Evolutionary conservation across 2,329 filamentous ascomycete genomes (phyloP).

Genomic region (Fonsecaea pedrosoi): DNA sequence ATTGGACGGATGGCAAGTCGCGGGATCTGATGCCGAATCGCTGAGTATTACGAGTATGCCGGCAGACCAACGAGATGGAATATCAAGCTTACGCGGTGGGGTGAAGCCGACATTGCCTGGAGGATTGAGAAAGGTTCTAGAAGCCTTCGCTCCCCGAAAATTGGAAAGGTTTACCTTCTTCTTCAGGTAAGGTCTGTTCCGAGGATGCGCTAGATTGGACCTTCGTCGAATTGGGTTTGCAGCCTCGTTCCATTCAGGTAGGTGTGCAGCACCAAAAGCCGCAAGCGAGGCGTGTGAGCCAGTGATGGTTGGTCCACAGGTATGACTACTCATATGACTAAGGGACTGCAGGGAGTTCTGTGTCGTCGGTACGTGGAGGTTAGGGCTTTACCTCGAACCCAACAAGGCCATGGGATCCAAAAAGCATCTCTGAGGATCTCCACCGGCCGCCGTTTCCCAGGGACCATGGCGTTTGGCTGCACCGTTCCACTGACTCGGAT

Average conservation of each 20-base stretch:
- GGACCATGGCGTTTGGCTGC: not conserved
- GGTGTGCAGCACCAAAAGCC: not conserved
- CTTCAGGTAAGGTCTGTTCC: slow-evolving; percentile 5
- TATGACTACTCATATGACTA: slow-evolving; percentile 13
- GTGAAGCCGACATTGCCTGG: not conserved
- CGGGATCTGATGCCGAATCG: not conserved
- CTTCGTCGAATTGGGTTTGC: not conserved
- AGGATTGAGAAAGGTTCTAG: not conserved
- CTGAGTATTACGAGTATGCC: not conserved
- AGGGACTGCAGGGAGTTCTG: not conserved
- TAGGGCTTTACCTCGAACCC: not conserved
- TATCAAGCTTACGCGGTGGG: not conserved
- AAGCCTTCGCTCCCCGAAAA: not conserved
- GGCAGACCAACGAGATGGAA: not conserved
- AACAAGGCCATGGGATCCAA: not conserved
- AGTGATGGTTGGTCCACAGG: not conserved
- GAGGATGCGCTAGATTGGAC: not conserved
- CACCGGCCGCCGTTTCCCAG: not conserved
- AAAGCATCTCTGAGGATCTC: not conserved
- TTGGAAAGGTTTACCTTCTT: slow-evolving; percentile 14
- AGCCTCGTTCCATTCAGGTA: slow-evolving; percentile 5
- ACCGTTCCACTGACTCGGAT: not conserved
- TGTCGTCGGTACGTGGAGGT: not conserved
- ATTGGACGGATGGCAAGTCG: not conserved
- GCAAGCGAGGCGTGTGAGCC: not conserved